Evolutionary conservation across 352 stramenopile genomes (phyloP), one percentile per base, ranked within the genome.

Genomic region (Vaucheria bursata): DNA sequence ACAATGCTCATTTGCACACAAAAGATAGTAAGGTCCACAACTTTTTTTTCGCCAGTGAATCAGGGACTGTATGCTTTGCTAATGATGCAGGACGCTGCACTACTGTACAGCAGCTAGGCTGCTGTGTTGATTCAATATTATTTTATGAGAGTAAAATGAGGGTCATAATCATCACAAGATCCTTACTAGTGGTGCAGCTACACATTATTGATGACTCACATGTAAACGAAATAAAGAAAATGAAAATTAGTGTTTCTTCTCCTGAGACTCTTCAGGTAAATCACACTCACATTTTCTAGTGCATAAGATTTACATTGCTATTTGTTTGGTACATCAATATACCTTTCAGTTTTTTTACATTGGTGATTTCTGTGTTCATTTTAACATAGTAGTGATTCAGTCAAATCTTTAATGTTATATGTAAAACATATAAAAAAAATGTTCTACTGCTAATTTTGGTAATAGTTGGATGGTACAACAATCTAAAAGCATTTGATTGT

Each of bases 31-130:
- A 8, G 32, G 64, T 80, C 72, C 89, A 89, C 32, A 87, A 90
- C 34, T 97, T 97, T 78, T 97, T 97, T 80, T 93, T 96, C 71
- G 91, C 90, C n/a, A 91, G 90, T n/a, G 89, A 95, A 71, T 86
- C 88, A 29, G 93, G 92, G 0, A 89, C 88, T 18, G 88, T 97
- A 1, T 90, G 92, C 84, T 95, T 94, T 73, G 90, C 90, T 0
- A 92, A 97, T 79, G 92, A 97, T 71, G 79, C 96, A 3, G 92
- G 92, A 0, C 90, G 96, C 79, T 93, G 94, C 72, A 91, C 89
- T 12, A 89, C 96, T 45, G 89, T 97, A 32, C 89, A 95, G 66
- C 40, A 82, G 91, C 45, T 88, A 18, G 50, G 90, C 77, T 88
- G 93, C 33, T 85, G 88, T 18, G 91, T 97, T 50, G 91, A 96